Evolutionary conservation across 768 basidiomycete genomes (phyloP).

Genomic region (Albatrellus ellisii): DNA sequence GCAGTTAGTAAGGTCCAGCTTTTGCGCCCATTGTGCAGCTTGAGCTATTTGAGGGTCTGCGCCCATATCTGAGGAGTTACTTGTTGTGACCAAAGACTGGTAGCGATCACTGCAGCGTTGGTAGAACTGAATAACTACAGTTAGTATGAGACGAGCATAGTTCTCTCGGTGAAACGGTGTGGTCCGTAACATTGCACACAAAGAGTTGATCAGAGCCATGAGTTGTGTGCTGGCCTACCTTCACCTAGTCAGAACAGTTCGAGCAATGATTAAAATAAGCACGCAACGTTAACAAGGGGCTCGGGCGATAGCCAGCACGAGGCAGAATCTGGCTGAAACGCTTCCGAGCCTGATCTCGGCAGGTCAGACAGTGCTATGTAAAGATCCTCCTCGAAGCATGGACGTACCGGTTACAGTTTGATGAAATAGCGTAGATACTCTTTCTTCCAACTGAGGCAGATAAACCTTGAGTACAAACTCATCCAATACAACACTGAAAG

Average conservation of each 20-base stretch:
- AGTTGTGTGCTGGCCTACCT: constrained; percentile 68
- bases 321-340: constrained; percentile 72
- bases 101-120: constrained; percentile 86
- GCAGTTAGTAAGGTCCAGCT: constrained; percentile 63
- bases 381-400: background rate
- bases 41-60: constrained; percentile 38
- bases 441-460: constrained; percentile 90
- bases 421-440: constrained; percentile 79
- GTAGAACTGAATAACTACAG: constrained; percentile 92
- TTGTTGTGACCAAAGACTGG: constrained; percentile 49
- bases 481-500: constrained; percentile 66
- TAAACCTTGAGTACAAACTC: constrained; percentile 91
- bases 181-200: constrained; percentile 81
- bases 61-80: constrained; percentile 19
- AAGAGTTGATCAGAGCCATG: constrained; percentile 81
- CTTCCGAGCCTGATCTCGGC: constrained; percentile 52
- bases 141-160: constrained; percentile 86
- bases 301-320: constrained; percentile 51
- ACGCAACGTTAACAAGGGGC: constrained; percentile 65
- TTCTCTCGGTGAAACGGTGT: constrained; percentile 94
- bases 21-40: constrained; percentile 76
- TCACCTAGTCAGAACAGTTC: background rate
- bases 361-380: constrained; percentile 1
- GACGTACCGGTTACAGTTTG: constrained; percentile 61
- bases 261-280: background rate